A percentile compares a stretch with the other conserved stretches of the same genome.
These are phyloP conservation scores for Botrytis fabae DNA, from an alignment of 2,329 filamentous ascomycete species.

Conservation along the genomic window DNA sequence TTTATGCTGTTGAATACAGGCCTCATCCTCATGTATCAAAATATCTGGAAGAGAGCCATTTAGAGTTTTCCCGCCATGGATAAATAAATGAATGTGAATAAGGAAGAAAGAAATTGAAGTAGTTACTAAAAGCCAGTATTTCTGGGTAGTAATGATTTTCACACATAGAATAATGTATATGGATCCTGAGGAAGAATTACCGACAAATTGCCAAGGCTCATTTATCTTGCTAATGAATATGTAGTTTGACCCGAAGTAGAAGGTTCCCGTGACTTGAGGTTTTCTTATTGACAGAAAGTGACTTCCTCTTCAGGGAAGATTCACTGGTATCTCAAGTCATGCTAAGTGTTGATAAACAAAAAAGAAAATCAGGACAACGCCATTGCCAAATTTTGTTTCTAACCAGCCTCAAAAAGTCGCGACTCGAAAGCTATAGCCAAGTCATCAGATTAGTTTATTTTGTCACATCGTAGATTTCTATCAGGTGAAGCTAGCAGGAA, in stretches of 20 bases:
- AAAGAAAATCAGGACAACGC: neutral
- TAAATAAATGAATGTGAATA: neutral
- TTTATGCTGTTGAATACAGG: neutral
- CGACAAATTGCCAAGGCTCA: neutral
- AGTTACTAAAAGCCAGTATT: fast-evolving
- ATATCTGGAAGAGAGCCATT: neutral
- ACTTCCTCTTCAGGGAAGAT: neutral
- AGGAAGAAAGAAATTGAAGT: neutral
- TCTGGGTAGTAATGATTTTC: neutral
- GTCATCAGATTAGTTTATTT: neutral
- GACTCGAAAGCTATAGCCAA: neutral
- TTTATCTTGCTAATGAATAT: neutral
- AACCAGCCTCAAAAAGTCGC: neutral
- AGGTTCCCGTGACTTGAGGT: neutral
- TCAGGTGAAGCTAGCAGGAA: neutral
- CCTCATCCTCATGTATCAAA: neutral
- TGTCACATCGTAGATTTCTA: neutral
- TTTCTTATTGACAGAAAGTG: neutral
- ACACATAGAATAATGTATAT: neutral
- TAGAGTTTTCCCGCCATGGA: fast-evolving
- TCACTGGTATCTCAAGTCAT: neutral
- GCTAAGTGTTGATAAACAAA: neutral
- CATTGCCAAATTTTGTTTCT: neutral
- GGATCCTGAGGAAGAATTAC: neutral
- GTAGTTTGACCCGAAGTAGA: neutral